Evolutionary conservation across 2,329 filamentous ascomycete species (phyloP).

Genomic region (Metarhizium humberi): DNA sequence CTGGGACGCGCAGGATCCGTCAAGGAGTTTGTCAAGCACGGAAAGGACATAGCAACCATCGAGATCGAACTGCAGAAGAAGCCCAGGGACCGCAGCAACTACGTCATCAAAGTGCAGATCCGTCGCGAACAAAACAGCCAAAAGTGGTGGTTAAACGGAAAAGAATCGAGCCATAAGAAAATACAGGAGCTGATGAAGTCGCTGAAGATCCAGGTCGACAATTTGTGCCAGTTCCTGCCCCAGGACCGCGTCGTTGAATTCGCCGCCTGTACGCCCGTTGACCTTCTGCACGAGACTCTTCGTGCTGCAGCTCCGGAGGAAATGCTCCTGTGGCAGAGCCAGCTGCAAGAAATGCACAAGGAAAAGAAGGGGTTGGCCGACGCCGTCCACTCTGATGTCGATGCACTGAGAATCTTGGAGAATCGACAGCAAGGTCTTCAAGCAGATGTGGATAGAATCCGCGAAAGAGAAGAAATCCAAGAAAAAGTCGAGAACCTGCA

Average conservation of each 20-base stretch:
- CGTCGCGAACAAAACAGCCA: slow-evolving; percentile 73
- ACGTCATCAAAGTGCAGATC: slow-evolving; percentile 67
- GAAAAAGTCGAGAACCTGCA: slow-evolving; percentile 56
- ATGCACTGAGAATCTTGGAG: slow-evolving; percentile 58
- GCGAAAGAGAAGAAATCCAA: slow-evolving; percentile 62
- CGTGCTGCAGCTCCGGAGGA: slow-evolving; percentile 76
- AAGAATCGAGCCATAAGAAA: slow-evolving; percentile 48
- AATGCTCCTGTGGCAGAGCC: slow-evolving; percentile 69
- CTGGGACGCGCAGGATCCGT: slow-evolving; percentile 79
- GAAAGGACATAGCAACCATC: slow-evolving; percentile 64
- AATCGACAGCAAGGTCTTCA: slow-evolving; percentile 64
- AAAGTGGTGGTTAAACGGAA: slow-evolving; percentile 69
- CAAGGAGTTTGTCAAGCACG: slow-evolving; percentile 90
- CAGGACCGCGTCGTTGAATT: slow-evolving; percentile 96
- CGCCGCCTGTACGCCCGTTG: slow-evolving; percentile 69
- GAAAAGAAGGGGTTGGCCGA: slow-evolving; percentile 55
- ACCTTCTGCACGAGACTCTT: slow-evolving; percentile 77
- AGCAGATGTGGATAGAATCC: slow-evolving; percentile 73
- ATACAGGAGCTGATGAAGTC: slow-evolving; percentile 58
- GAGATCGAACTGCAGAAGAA: slow-evolving; percentile 80
- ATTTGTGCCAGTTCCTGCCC: slow-evolving; percentile 92
- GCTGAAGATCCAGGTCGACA: slow-evolving; percentile 91
- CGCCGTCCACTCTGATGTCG: slow-evolving; percentile 48
- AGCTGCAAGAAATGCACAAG: slow-evolving; percentile 61
- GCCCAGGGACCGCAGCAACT: slow-evolving; percentile 52